Base-by-base conservation (phyloP, 495 filamentous ascomycete species). In the Xylaria cubensis region DNA sequence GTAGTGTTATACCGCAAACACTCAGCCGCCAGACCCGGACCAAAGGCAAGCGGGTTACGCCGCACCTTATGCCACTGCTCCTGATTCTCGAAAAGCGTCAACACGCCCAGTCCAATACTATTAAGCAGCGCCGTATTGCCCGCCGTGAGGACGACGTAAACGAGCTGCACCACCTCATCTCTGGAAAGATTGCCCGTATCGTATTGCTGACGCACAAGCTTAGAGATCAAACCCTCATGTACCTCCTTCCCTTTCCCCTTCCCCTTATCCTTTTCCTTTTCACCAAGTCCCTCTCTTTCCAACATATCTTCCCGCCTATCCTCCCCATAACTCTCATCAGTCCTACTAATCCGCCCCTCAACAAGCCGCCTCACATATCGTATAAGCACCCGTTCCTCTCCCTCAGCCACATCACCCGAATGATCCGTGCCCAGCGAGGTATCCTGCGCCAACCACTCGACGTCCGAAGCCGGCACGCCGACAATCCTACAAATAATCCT, bases 101-200 rank as follows among this genome's bases (percentile, higher is more conserved):
- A 75, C 10, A 84, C 76, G 64, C 80, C 82, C 34, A 86, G 74
- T 1, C 79, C 77, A 62, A 85, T 85, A 81, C 85, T 85, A 72
- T 81, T 84, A 13, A 86, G 80, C 81, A 86, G 84, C 13, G 84
- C 85, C 0, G 84, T 83, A 51, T 86, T 86, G 3, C 83, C 84
- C 0, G 84, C 84, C 0, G 84, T 83, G 1, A 86, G 80, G 44
- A 85, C 71, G 32, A 86, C 70, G 72, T 85, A 86, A 0, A 83
- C 81, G 65, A 85, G 83, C 66, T 83, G 80, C 1, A 82, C 77
- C 0, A 80, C 82, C 44, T 84, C 83, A 0, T 68, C 73, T 72
- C 77, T 80, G 3, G 78, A 73, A 15, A 86, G 74, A 24, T 82
- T 67, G 3, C 84, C 84, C 6, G 76, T 75, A 26, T 76, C 77